Evolutionary conservation across 2,329 filamentous ascomycete species (phyloP).

Genomic region (Zopfia rhizophila): DNA sequence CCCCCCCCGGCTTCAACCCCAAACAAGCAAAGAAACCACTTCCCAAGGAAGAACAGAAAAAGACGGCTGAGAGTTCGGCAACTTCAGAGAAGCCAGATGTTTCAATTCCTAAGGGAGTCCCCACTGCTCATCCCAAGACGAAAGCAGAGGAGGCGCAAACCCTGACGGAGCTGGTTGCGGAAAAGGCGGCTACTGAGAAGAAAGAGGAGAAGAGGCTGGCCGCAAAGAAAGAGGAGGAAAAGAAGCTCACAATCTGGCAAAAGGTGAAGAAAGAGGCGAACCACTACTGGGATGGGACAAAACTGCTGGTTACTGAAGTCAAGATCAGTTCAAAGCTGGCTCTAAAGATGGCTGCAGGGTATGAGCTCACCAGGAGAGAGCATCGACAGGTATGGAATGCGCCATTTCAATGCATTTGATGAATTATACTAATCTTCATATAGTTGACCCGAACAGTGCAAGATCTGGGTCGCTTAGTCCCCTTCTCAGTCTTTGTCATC

Average conservation of each 20-base stretch:
- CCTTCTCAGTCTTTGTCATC: conserved; percentile 96
- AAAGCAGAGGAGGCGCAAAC: conserved; percentile 58
- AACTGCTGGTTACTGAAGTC: conserved; percentile 90
- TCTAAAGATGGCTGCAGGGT: conserved; percentile 96
- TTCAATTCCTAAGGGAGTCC: conserved; percentile 47
- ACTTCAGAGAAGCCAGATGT: conserved; percentile 41
- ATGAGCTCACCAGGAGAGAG: conserved; percentile 94
- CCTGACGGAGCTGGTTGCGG: conserved; percentile 71
- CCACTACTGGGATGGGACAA: conserved; percentile 99
- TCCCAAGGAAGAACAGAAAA: conserved; percentile 63
- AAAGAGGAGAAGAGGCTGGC: conserved; percentile 65
- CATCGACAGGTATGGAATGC: conserved; percentile 73
- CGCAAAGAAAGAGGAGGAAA: conserved; percentile 75
- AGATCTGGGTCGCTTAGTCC: conserved; percentile 90
- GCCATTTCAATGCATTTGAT: conserved; percentile 3
- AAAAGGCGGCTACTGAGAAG: conserved; percentile 63
- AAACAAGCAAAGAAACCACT: conserved; percentile 89
- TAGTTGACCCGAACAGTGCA: conserved; percentile 88
- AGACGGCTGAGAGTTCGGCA: conserved; percentile 27
- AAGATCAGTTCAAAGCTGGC: conserved; percentile 91
- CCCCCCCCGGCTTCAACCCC: conserved; percentile 91
- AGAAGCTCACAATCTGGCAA: conserved; percentile 88
- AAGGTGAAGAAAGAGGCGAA: conserved; percentile 93
- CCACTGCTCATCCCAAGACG: conserved; percentile 60
- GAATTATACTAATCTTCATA: conserved; percentile 22